These are phyloP conservation scores for Pleurotus sapidus DNA, from an alignment of 768 basidiomycete genomes.

Conservation along the genomic window DNA sequence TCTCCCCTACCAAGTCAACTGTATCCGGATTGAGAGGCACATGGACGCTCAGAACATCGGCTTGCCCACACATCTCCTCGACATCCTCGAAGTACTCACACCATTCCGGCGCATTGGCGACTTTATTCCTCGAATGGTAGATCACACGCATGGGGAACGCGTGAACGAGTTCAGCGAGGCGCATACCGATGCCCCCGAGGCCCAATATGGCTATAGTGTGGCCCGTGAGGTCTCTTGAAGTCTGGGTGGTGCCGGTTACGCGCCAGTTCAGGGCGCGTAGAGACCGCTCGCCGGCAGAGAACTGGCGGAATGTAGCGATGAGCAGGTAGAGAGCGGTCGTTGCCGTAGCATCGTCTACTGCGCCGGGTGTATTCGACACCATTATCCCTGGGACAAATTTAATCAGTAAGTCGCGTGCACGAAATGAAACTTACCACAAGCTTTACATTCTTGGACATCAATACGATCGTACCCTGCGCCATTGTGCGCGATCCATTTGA, in stretches of 20 bases:
- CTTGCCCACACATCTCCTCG: conserved; percentile 61
- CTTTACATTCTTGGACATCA: conserved; percentile 71
- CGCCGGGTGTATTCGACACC: conserved; percentile 87
- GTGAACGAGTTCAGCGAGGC: conserved; percentile 66
- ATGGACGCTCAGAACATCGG: conserved; percentile 86
- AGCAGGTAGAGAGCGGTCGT: conserved; percentile 85
- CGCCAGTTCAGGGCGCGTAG: conserved; percentile 64
- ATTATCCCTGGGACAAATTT: conserved; percentile 49
- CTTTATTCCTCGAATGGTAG: conserved; percentile 69
- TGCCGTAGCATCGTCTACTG: conserved; percentile 89
- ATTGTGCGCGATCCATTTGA: conserved; percentile 90
- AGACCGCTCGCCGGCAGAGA: conserved; percentile 59
- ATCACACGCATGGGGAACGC: conserved; percentile 89
- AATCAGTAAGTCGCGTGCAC: not conserved
- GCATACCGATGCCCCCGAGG: conserved; percentile 73
- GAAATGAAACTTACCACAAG: conserved; percentile 44
- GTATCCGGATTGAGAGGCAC: conserved; percentile 79
- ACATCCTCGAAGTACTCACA: conserved; percentile 69
- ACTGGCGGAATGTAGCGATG: conserved; percentile 75
- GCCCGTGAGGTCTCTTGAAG: conserved; percentile 61
- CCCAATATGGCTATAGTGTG: conserved; percentile 74
- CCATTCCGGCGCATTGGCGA: conserved; percentile 60
- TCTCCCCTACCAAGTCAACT: conserved; percentile 68
- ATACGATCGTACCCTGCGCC: conserved; percentile 93
- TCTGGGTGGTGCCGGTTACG: conserved; percentile 38